phyloP scores from a whole-genome alignment of 176 grass and related monocot genomes.

The Puccinellia tenuiflora region DNA sequence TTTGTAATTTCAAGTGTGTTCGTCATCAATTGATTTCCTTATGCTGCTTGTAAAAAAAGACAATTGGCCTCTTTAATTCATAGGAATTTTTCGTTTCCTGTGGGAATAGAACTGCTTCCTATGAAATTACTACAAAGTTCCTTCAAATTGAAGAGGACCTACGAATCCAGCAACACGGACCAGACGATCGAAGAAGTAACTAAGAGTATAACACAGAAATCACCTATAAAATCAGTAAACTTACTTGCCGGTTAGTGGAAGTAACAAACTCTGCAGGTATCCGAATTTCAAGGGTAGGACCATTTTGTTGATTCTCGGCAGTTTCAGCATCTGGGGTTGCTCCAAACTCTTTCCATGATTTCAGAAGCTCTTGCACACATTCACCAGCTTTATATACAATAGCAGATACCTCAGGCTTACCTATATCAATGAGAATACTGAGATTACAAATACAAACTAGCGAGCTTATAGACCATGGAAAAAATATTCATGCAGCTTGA shows the following conservation, averaged over 20 bases:
- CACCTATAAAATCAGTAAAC: constrained; percentile 2
- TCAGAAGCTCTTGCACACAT: constrained; percentile 90
- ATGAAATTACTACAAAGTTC: too few relatives aligned
- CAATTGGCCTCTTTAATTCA: too few relatives aligned
- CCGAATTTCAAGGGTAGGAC: constrained; percentile 69
- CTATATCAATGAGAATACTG: constrained; percentile 34
- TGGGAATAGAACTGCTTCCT: too few relatives aligned
- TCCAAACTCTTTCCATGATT: constrained; percentile 90
- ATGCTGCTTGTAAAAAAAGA: neutral
- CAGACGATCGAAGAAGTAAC: neutral
- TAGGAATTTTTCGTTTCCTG: too few relatives aligned
- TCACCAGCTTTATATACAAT: constrained; percentile 93
- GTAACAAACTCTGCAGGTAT: constrained; percentile 89
- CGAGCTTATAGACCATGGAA: neutral
- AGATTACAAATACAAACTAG: constrained; percentile 16
- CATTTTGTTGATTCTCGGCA: constrained; percentile 50
- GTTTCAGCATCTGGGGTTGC: constrained; percentile 53
- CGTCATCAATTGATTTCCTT: neutral
- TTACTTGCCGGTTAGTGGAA: constrained; percentile 83
- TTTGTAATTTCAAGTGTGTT: neutral
- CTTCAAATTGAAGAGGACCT: too few relatives aligned
- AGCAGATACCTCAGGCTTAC: constrained; percentile 63
- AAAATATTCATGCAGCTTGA: constrained; percentile 8
- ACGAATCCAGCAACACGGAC: neutral
- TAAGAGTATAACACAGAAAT: neutral